Percentiles rank a stretch among this genome's conserved stretches.
phyloP scores from a whole-genome alignment of 164 flowering plant species.

The Stephania yunnanensis region DNA sequence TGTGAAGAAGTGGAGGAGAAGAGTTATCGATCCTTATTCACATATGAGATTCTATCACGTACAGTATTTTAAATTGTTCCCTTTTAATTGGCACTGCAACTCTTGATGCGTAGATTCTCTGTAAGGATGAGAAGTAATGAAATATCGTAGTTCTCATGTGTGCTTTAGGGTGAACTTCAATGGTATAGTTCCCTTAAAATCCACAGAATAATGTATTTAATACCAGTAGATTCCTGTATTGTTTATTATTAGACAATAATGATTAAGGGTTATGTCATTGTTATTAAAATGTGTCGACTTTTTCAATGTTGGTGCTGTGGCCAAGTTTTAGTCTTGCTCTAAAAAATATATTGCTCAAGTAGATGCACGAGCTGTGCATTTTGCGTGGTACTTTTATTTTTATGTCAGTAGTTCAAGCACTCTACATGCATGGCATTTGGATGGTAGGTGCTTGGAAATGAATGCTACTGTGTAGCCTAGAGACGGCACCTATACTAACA shows the following conservation, averaged over 20 bases:
- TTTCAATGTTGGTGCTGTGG: not conserved
- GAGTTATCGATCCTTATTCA: not conserved
- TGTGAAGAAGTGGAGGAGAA: not conserved
- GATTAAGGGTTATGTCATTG: too few relatives aligned
- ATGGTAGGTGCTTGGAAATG: not conserved
- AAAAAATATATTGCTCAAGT: not conserved
- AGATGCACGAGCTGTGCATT: not conserved
- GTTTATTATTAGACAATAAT: too few relatives aligned
- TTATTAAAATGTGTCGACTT: not conserved
- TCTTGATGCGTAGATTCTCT: not conserved
- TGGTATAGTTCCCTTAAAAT: too few relatives aligned
- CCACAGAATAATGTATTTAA: too few relatives aligned
- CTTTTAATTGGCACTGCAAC: not conserved
- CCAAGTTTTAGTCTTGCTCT: not conserved
- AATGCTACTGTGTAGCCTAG: not conserved
- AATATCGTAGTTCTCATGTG: not conserved
- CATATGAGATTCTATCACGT: not conserved
- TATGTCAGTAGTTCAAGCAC: not conserved
- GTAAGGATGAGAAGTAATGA: not conserved
- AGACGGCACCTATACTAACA: constrained; percentile 6
- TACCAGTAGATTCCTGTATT: not conserved
- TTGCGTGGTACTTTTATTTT: not conserved
- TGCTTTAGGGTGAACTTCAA: too few relatives aligned
- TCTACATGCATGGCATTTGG: not conserved
- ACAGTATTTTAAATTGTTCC: not conserved